Base-by-base conservation (phyloP, 78 protist species). In the Dictyostelium capitatum region DNA sequence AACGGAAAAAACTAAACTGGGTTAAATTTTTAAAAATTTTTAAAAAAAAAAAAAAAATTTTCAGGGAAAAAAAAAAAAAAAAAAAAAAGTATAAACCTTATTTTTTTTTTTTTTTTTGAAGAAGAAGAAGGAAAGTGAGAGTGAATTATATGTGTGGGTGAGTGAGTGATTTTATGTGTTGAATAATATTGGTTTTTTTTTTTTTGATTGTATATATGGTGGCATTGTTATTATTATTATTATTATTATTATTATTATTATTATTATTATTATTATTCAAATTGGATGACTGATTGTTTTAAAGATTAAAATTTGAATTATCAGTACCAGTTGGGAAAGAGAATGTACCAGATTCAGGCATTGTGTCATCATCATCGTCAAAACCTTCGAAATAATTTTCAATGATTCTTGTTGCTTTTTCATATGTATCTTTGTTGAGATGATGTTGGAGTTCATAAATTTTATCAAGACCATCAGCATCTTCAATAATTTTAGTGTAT, bases 371-470 rank as follows among this genome's bases (percentile, higher is more conserved):
- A n/a, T 82, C 95, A 2, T 92, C 97, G 48, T 79, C 91, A 15
- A 82, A 96, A 11, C 25, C 96, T 41, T 78, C 94, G 84, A 97
- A 98, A 97, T 93, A 97, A 47, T 15, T 73, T 80, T 82, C 80
- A 69, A 97, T 73, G 92, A 98, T 96, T 79, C 83, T 80, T 53
- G 64, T 25, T 25, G 98, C 97, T 75, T 75, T 80, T 70, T 95
- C 85, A 90, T 92, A 97, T 59, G 98, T 96, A 30, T 92, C 97
- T 28, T 93, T 65, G 89, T 90, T 96, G 14, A 51, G 46, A 93
- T 97, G 98, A 20, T 78, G n/a, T 91, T 98, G 99, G 48, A 98
- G 95, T 67, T 75, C 57, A 79, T 98, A 97, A 80, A 98, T 95
- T 62, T 72, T 73, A 65, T 92, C 90, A 9, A 95, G 17, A 19